Evolutionary conservation across 2,329 filamentous ascomycete species (phyloP), one percentile per base, ranked within the genome.

Genomic region (Trichoderma sp.): DNA sequence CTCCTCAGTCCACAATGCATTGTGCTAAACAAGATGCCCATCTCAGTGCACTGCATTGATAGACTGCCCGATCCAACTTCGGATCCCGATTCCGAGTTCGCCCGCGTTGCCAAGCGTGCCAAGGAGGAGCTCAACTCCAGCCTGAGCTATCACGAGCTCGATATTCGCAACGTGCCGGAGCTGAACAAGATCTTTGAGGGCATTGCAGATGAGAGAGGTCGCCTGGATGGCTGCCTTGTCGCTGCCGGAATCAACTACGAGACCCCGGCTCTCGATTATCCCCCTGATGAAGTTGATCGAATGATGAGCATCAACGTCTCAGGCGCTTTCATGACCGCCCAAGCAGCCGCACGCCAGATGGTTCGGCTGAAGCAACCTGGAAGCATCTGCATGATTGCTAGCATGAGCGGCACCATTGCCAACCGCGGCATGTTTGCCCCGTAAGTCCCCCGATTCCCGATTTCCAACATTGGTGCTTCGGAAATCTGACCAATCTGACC

Each of bases 251-350:
- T 94, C 76, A 93, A 97, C 82, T 92, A 97, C 81, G 93, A 97
- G 82, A 94, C 90, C 0, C 83, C 93, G 0, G 94, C 95, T 1
- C 84, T 97, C 69, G 93, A 97, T 63, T 97, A 97, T 78, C 87
- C 88, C 28, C 89, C 92, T 26, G 86, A 91, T 78, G 92, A 93
- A 79, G 89, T 90, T 79, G 90, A 94, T 79, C 88, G 90, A 81
- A 93, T 97, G 85, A 87, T 97, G 81, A 88, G 92, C 77, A 91
- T 95, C 78, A 97, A 98, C 82, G 86, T 97, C 76, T 96, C 90
- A n/a, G 95, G 94, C 13, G 90, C 88, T 32, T 93, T 94, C 82
- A 89, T 95, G 87, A 97, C 93, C 74, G 93, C 94, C 30, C 93
- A 95, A 84, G 93, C 93, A 23, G 93, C 93, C n/a, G 95, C 94